A percentile compares a stretch with the other conserved stretches of the same genome.
Conservation (phyloP, 1,139 yeast species). For the Taphrina confusa region DNA sequence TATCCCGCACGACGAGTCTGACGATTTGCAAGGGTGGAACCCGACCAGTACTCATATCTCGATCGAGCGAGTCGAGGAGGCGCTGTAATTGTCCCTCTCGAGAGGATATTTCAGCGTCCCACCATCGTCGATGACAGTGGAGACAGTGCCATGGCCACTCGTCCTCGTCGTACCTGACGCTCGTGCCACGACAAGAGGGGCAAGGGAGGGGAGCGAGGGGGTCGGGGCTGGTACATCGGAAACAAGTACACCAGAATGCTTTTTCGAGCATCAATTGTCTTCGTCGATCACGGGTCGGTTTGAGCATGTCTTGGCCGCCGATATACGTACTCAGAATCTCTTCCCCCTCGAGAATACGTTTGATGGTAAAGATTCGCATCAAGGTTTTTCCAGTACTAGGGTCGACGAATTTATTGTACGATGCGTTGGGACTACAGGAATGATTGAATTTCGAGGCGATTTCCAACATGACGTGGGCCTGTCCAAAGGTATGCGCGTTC, state of each 20-base stretch:
- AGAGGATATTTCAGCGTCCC: constrained; percentile 26
- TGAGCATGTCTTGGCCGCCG: constrained; percentile 31
- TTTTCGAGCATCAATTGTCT: background rate
- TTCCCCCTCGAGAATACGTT: constrained; percentile 6
- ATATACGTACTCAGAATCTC: constrained; percentile 24
- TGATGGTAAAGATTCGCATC: constrained; percentile 30
- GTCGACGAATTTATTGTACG: constrained; percentile 13
- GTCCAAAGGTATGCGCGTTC: constrained; percentile 18
- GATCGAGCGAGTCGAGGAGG: constrained; percentile 7
- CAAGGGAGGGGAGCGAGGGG: constrained; percentile 18
- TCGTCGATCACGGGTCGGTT: constrained; percentile 14
- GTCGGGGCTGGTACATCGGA: constrained; percentile 21
- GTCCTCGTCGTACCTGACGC: constrained; percentile 8
- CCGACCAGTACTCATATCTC: constrained; percentile 16
- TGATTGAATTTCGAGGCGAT: constrained; percentile 27
- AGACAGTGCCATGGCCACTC: constrained; percentile 26
- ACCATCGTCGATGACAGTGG: constrained; percentile 18
- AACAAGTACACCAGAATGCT: constrained; percentile 24
- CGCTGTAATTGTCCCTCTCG: constrained; percentile 9
- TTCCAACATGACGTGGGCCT: constrained; percentile 30
- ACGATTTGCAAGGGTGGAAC: constrained; percentile 23
- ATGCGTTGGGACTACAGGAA: constrained; percentile 26
- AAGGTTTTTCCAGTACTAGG: background rate
- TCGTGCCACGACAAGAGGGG: constrained; percentile 5
- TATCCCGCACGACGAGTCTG: constrained; percentile 13